A percentile compares a stretch with the other conserved stretches of the same genome.
phyloP scores from a whole-genome alignment of 2,329 filamentous ascomycete species.

The Gaeumannomyces tritici region DNA sequence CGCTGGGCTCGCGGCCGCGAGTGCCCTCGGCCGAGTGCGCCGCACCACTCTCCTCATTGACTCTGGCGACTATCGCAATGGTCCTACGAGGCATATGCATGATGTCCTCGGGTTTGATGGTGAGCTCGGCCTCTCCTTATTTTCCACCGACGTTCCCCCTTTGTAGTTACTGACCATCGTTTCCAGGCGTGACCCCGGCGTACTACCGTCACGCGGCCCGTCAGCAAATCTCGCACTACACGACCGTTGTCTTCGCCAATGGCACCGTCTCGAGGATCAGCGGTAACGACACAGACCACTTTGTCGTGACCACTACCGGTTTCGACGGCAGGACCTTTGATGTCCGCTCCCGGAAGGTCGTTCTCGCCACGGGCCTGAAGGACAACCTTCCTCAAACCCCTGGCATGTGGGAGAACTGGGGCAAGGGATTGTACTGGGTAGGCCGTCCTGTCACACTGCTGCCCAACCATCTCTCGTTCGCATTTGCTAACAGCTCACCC shows the following conservation, averaged over 20 bases:
- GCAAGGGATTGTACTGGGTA: slow-evolving; percentile 45
- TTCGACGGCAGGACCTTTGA: slow-evolving; percentile 15
- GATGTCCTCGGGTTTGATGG: slow-evolving; percentile 52
- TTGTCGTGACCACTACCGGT: slow-evolving; percentile 28
- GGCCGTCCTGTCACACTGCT: not conserved
- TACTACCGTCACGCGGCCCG: slow-evolving; percentile 46
- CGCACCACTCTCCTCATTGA: slow-evolving; percentile 47
- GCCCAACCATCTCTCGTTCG: not conserved
- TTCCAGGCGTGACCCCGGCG: slow-evolving; percentile 39
- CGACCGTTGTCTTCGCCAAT: slow-evolving; percentile 38
- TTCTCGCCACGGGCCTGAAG: slow-evolving; percentile 47
- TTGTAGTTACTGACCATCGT: not conserved
- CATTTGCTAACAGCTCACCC: not conserved
- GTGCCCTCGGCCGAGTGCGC: slow-evolving; percentile 48
- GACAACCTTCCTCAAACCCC: slow-evolving; percentile 47
- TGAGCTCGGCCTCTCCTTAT: slow-evolving; percentile 16
- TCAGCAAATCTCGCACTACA: slow-evolving; percentile 39
- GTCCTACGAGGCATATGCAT: slow-evolving; percentile 46
- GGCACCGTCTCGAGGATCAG: slow-evolving; percentile 38
- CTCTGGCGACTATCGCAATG: slow-evolving; percentile 48
- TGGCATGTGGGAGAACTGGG: slow-evolving; percentile 44
- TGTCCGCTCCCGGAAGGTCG: slow-evolving; percentile 40
- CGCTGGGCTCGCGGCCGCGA: slow-evolving; percentile 42
- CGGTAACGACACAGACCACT: slow-evolving; percentile 29
- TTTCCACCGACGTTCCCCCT: not conserved